Base-by-base conservation (phyloP, 805 yeast species). In the Hyphopichia homilentoma region DNA sequence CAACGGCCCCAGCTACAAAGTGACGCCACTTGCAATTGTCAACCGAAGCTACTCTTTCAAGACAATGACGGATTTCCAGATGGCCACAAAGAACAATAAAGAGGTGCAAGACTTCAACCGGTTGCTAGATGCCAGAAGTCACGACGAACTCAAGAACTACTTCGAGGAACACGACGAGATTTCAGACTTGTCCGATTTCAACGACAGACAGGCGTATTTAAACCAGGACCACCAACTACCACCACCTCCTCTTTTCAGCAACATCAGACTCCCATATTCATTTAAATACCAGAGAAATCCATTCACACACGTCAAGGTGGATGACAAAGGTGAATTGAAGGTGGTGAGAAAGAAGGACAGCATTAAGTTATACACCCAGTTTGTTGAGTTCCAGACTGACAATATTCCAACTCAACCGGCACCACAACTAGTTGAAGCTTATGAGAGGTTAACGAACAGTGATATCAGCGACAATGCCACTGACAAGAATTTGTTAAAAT, bases 61-160 rank as follows among this genome's bases (percentile, higher is more conserved):
- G 44, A 86, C 84, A 42, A 75, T 88, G 70, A 80, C 90, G 0
- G 97, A 89, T 57, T 90, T 87, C 54, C 97, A 93, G 54, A 73
- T 75, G 41, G 63, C 75, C 20, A 74, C 87, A 8, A 72, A 70
- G 30, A 70, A 75, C 44, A 80, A 82, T 9, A 52, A 42, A 2
- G 36, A 50, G 16, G 54, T 44, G 34, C 38, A 62, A 38, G 56
- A 52, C 9, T 60, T 57, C 43, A 53, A 54, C 27, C 32, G 40
- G 4, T 45, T 59, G 9, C 38, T 59, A n/a, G 40, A 52, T 26
- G 44, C 48, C 12, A 38, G 42, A 14, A 50, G 48, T 21, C 57
- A 45, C 32, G 49, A 50, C 14, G 47, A 52, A 11, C 36, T 65
- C 9, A 43, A 48, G 25, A 24, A 42, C 11, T 59, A 42, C 39